Evolutionary conservation across 148 eudicot species (phyloP).

Genomic region (Camellia granthamiana): DNA sequence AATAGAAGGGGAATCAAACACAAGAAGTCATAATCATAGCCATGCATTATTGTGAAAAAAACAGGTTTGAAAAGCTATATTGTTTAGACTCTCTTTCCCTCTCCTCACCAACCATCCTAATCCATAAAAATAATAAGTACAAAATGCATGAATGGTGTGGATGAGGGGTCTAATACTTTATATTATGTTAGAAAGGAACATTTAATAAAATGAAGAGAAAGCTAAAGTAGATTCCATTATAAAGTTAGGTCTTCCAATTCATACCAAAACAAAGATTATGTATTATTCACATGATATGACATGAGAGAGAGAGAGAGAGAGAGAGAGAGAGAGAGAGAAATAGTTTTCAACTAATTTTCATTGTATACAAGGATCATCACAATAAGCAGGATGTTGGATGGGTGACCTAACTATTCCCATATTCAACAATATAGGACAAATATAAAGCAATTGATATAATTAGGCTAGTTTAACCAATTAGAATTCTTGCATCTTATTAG

Average conservation of each 20-base stretch:
- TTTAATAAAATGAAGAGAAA: neutral
- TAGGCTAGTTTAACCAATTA: neutral
- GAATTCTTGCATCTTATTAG: no score
- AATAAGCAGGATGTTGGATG: neutral
- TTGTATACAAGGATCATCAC: neutral
- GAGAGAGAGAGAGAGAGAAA: neutral
- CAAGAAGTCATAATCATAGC: neutral
- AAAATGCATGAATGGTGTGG: neutral
- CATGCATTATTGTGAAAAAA: constrained; percentile 5
- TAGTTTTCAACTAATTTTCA: constrained; percentile 6
- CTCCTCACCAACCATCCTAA: constrained; percentile 9
- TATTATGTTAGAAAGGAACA: neutral
- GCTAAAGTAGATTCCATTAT: constrained; percentile 14
- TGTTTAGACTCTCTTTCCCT: constrained; percentile 4
- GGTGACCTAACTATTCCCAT: constrained; percentile 10
- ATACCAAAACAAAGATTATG: neutral
- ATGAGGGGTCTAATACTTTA: neutral
- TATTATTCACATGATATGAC: neutral
- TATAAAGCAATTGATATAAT: neutral
- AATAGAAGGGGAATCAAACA: no score
- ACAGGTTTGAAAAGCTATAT: neutral
- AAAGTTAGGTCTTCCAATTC: neutral
- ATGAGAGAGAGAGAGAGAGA: neutral
- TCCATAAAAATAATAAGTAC: neutral
- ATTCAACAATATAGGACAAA: neutral